Conservation (phyloP, 176 grass and related monocot species). For the Oryza punctata region DNA sequence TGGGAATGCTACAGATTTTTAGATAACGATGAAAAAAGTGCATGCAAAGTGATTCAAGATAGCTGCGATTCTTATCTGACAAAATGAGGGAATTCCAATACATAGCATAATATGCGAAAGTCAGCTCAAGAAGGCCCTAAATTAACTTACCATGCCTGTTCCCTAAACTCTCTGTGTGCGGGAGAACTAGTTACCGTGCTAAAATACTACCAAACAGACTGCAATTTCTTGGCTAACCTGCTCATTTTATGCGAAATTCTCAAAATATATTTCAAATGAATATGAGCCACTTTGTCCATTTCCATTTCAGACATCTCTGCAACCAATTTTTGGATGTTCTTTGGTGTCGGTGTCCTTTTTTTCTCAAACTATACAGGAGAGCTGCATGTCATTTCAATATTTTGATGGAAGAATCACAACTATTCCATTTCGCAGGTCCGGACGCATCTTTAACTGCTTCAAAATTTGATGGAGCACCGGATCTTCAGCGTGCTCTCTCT, state of each 20-base stretch:
- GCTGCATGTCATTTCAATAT: no score
- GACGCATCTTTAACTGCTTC: slow-evolving; percentile 58
- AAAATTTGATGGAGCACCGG: slow-evolving; percentile 85
- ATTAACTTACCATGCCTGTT: background rate
- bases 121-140: background rate
- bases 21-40: background rate
- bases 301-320: slow-evolving; percentile 4
- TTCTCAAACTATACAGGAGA: no score
- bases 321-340: slow-evolving; percentile 20
- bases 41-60: background rate
- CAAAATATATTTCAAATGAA: slow-evolving; percentile 22
- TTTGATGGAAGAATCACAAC: slow-evolving; percentile 19
- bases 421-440: slow-evolving; percentile 45
- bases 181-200: background rate
- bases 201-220: background rate
- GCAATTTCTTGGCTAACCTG: background rate
- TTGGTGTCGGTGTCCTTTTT: background rate
- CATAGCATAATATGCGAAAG: background rate
- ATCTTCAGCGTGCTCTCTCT: slow-evolving; percentile 97
- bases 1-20: no score
- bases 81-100: background rate
- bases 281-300: slow-evolving; percentile 6
- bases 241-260: background rate
- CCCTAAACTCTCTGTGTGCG: background rate
- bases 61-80: background rate